phyloP scores from a whole-genome alignment of 169 alveolate species.

The Hepatocystis sp. region DNA sequence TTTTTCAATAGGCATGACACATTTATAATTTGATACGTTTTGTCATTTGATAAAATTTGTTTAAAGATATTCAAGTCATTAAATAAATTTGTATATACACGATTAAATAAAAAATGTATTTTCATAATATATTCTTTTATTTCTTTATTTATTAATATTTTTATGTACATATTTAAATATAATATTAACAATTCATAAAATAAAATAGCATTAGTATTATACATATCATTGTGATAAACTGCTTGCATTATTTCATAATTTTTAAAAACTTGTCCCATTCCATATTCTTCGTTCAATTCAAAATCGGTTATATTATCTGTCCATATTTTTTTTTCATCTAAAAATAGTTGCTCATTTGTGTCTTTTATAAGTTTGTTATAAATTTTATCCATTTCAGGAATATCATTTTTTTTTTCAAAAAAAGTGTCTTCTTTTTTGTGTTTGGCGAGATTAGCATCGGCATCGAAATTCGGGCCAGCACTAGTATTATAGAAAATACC shows the following conservation, averaged over 20 bases:
- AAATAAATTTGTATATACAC: slow-evolving; percentile 4
- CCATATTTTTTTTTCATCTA: too few relatives aligned
- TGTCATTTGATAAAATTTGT: slow-evolving; percentile 26
- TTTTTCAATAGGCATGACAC: slow-evolving; percentile 55
- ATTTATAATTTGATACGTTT: slow-evolving; percentile 49
- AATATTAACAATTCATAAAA: slow-evolving; percentile 25
- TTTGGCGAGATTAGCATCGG: too few relatives aligned
- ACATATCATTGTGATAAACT: slow-evolving; percentile 54
- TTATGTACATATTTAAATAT: slow-evolving; percentile 50
- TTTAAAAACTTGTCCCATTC: background rate
- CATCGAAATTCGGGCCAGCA: too few relatives aligned
- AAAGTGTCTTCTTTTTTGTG: too few relatives aligned
- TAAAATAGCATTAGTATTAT: slow-evolving; percentile 13
- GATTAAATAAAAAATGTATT: slow-evolving; percentile 24
- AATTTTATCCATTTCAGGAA: too few relatives aligned
- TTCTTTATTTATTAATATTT: slow-evolving; percentile 12
- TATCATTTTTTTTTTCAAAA: too few relatives aligned
- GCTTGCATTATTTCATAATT: slow-evolving; percentile 42
- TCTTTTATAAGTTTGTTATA: too few relatives aligned
- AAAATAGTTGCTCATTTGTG: too few relatives aligned
- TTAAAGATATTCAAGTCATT: slow-evolving; percentile 35
- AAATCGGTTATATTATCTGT: background rate
- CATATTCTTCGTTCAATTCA: background rate
- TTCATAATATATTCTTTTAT: slow-evolving; percentile 20
- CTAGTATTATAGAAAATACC: too few relatives aligned